Conservation (phyloP, 2,329 filamentous ascomycete species). For the Cercospora sesami region DNA sequence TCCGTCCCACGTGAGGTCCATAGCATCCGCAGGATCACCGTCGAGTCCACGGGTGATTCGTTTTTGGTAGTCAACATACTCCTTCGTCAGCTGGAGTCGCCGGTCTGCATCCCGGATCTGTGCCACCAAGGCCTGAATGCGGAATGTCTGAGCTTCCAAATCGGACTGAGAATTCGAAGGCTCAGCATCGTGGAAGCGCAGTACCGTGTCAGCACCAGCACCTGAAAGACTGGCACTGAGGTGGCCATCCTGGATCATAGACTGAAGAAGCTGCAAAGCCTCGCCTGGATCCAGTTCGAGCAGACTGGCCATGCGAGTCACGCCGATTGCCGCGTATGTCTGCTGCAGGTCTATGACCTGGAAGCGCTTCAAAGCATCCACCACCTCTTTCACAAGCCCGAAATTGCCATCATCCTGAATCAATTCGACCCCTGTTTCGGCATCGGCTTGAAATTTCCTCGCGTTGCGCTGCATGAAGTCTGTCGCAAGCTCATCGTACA, state of each 20-base stretch:
- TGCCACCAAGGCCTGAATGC: conserved; percentile 53
- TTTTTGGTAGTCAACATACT: conserved; percentile 57
- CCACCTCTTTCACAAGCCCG: conserved; percentile 68
- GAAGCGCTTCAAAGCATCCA: conserved; percentile 71
- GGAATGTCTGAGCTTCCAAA: conserved; percentile 52
- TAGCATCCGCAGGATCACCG: conserved; percentile 39
- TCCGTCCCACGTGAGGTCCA: conserved; percentile 39
- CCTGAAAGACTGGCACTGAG: conserved; percentile 55
- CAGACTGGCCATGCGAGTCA: conserved; percentile 55
- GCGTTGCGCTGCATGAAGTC: conserved; percentile 65
- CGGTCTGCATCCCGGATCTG: conserved; percentile 57
- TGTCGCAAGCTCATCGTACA: conserved; percentile 69
- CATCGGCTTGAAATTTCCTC: conserved; percentile 62
- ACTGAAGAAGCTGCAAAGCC: conserved; percentile 55
- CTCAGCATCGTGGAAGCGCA: conserved; percentile 53
- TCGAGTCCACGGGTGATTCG: conserved; percentile 48
- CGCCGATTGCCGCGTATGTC: conserved; percentile 66
- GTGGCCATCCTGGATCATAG: conserved; percentile 53
- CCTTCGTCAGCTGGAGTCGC: conserved; percentile 58
- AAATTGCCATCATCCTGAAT: conserved; percentile 65
- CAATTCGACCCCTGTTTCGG: conserved; percentile 57
- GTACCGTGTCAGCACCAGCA: conserved; percentile 43
- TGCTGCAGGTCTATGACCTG: conserved; percentile 71
- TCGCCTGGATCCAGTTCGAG: conserved; percentile 53
- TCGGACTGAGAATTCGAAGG: conserved; percentile 29